These are phyloP conservation scores for Chlorella sp. DNA, from an alignment of 139 green algal species.

Conservation along the genomic window DNA sequence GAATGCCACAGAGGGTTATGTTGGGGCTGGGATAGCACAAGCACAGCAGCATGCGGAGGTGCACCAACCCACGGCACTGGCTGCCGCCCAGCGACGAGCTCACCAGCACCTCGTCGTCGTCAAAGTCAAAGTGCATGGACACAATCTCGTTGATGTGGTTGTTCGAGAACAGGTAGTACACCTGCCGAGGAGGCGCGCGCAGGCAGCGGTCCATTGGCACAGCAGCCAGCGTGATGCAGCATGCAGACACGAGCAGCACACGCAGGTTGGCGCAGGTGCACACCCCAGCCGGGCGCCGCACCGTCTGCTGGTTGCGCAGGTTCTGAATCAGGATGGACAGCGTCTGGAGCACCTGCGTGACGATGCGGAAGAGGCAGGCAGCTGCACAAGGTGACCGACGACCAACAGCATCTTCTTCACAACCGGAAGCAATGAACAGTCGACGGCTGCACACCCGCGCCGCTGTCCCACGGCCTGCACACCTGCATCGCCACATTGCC, in stretches of 20 bases:
- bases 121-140: conserved; percentile 90
- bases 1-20: no score
- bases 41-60: neutral
- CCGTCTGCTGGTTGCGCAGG: conserved; percentile 83
- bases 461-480: neutral
- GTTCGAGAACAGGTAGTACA: conserved; percentile 97
- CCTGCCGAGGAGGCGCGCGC: no score
- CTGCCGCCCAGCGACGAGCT: conserved; percentile 45
- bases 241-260: no score
- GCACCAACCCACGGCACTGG: neutral
- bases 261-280: no score
- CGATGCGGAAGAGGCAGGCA: neutral
- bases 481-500: conserved; percentile 86
- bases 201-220: no score
- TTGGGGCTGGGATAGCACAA: neutral
- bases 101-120: conserved; percentile 92
- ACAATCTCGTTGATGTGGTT: conserved; percentile 98
- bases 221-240: no score
- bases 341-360: conserved; percentile 79
- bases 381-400: no score
- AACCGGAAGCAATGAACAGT: neutral
- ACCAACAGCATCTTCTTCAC: no score
- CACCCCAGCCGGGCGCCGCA: no score
- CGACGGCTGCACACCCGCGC: neutral
- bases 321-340: conserved; percentile 98